phyloP scores from a whole-genome alignment of 495 filamentous ascomycete genomes.

The Cryomyces minteri region DNA sequence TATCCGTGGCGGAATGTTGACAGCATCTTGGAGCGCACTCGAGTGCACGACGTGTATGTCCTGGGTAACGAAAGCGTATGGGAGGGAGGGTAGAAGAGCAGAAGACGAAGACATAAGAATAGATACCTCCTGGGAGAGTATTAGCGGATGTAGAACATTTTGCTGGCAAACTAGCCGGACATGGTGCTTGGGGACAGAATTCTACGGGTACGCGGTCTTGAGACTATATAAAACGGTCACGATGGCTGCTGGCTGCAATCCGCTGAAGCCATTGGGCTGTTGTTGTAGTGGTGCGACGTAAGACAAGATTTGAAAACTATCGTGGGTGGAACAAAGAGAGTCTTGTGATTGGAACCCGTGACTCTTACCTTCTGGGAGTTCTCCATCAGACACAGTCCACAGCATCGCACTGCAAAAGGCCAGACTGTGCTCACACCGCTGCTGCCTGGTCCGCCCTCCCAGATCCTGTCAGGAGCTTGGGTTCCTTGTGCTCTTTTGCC shows the following conservation, averaged over 20 bases:
- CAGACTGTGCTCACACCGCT: slow-evolving; percentile 37
- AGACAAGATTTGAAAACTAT: not conserved
- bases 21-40: slow-evolving; percentile 26
- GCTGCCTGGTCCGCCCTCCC: slow-evolving; percentile 31
- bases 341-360: too few species aligned
- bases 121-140: slow-evolving; percentile 36
- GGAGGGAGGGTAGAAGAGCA: slow-evolving; percentile 37
- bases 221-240: too few species aligned
- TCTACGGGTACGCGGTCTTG: too few species aligned
- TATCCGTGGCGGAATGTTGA: slow-evolving; percentile 24
- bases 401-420: slow-evolving; percentile 44
- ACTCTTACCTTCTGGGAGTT: slow-evolving; percentile 36
- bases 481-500: slow-evolving; percentile 10
- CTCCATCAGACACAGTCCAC: slow-evolving; percentile 39
- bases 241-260: too few species aligned
- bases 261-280: too few species aligned
- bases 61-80: slow-evolving; percentile 42
- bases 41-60: slow-evolving; percentile 35
- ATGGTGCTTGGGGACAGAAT: too few species aligned
- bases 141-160: too few species aligned
- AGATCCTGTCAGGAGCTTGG: slow-evolving; percentile 18
- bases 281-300: slow-evolving; percentile 1
- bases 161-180: too few species aligned
- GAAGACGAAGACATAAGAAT: slow-evolving; percentile 39
- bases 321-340: too few species aligned